These are phyloP conservation scores for Sisymbrium irio DNA, from an alignment of 345 rosid species.

Conservation along the genomic window DNA sequence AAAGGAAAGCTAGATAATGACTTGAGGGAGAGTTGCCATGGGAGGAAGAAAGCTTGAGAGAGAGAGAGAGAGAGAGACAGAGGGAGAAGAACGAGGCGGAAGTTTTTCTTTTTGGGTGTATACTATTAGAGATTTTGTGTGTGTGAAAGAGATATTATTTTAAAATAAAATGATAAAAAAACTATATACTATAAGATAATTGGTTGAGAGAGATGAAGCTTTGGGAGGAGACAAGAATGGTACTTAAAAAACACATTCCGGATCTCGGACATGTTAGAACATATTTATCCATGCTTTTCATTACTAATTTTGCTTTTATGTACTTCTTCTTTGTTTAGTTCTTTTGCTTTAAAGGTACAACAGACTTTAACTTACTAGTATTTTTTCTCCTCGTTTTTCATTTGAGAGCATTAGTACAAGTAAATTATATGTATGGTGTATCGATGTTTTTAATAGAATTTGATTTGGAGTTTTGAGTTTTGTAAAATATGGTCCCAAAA, in stretches of 20 bases:
- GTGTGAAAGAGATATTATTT: constrained; percentile 17
- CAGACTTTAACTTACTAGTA: not conserved
- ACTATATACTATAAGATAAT: not conserved
- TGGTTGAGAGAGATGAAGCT: constrained; percentile 31
- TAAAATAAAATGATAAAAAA: not conserved
- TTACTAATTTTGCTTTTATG: constrained; percentile 14
- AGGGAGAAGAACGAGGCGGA: constrained; percentile 31
- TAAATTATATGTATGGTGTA: not conserved
- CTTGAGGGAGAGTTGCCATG: constrained; percentile 38
- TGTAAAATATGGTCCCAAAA: constrained; percentile 7
- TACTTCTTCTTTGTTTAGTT: constrained; percentile 5
- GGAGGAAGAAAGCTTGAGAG: constrained; percentile 33
- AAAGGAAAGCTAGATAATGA: constrained; percentile 27
- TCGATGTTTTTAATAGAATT: not conserved
- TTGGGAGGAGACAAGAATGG: constrained; percentile 40
- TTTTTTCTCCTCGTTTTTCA: not conserved
- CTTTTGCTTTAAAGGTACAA: not conserved
- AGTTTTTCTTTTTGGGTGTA: constrained; percentile 11
- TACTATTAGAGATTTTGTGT: not conserved
- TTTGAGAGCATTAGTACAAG: not conserved
- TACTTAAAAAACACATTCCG: constrained; percentile 35
- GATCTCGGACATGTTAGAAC: constrained; percentile 44
- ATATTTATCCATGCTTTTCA: constrained; percentile 35
- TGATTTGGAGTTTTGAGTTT: not conserved
- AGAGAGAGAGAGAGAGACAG: constrained; percentile 26